Base-by-base conservation (phyloP, 768 basidiomycete genomes). In the Leccinum sublutescens region DNA sequence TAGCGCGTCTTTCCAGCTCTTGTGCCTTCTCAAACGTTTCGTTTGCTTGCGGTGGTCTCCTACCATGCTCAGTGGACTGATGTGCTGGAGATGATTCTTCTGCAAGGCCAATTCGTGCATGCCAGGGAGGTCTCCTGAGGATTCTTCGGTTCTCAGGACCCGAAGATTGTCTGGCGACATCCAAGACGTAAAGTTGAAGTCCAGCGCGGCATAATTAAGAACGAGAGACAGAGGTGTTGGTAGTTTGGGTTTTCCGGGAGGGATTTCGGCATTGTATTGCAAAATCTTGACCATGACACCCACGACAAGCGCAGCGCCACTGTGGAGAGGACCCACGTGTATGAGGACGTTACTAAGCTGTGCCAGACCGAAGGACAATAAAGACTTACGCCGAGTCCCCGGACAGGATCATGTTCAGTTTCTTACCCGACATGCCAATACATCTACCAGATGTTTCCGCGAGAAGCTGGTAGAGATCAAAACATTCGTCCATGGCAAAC, bases 111-210 rank as follows among this genome's bases (percentile, higher is more conserved):
- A 68, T 59, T 85, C 87, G 49, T 77, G 80, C 61, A 95, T 75
- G 1, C 88, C 87, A 27, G 89, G 83, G 14, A 98, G 78, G 71
- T 91, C 84, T 0, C 89, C 85, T 14, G 89, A 87, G 1, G 93
- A 94, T 68, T 93, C 91, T 71, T 98, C 95, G 3, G 89, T 84
- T 55, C 89, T 84, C 14, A 98, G 79, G 29, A 96, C 89, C 5
- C 85, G 86, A 57, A 98, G 79, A 71, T 98, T 86, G 19, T 82
- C 82, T 9, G 86, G 85, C 0, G 90, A 83, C 93, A 95, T 94
- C 96, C 96, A 98, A 21, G 95, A 96, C 0, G 93, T 94, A 68
- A 96, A 98, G 72, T 98, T 98, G 78, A 99, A 98, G 73, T 98
- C 95, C 49, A 98, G 82, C 25, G 90, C 91, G 0, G 95, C 85